phyloP scores from a whole-genome alignment of 352 stramenopile genomes.

The Pythium utonaiense region DNA sequence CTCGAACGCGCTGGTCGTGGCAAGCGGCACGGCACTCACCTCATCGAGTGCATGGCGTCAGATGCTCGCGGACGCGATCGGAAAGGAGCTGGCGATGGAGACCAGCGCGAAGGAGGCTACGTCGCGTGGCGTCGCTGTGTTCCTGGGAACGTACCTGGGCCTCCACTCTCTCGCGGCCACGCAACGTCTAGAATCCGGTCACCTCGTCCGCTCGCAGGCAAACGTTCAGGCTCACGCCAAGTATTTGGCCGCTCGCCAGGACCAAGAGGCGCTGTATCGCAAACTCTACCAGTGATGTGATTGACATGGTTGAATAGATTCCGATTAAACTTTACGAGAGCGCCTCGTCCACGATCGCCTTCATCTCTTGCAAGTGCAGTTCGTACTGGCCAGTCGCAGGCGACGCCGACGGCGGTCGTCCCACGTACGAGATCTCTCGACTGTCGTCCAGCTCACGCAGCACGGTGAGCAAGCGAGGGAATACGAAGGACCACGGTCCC shows the following conservation, averaged over 20 bases:
- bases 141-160: constrained; percentile 57
- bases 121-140: constrained; percentile 77
- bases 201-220: constrained; percentile 36
- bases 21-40: constrained; percentile 75
- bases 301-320: too few species aligned
- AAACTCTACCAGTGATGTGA: constrained; percentile 57
- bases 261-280: constrained; percentile 69
- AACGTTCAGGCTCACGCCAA: constrained; percentile 46
- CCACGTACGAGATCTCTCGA: constrained; percentile 88
- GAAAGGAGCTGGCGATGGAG: constrained; percentile 68
- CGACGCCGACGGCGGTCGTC: constrained; percentile 91
- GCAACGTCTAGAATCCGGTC: constrained; percentile 26
- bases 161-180: constrained; percentile 50
- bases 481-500: constrained; percentile 93
- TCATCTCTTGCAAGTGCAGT: constrained; percentile 93
- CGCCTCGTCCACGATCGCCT: constrained; percentile 88
- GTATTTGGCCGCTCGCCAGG: constrained; percentile 60
- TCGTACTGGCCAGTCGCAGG: constrained; percentile 95
- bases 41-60: constrained; percentile 84
- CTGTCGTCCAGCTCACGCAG: constrained; percentile 79
- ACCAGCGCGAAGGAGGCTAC: constrained; percentile 68
- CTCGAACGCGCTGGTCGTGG: constrained; percentile 53
- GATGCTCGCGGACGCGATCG: constrained; percentile 82
- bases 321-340: constrained; percentile 36
- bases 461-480: constrained; percentile 91